A percentile compares a stretch with the other conserved stretches of the same genome.
These are phyloP conservation scores for Colletotrichum caudatum DNA, from an alignment of 2,329 filamentous ascomycete genomes.

Conservation along the genomic window DNA sequence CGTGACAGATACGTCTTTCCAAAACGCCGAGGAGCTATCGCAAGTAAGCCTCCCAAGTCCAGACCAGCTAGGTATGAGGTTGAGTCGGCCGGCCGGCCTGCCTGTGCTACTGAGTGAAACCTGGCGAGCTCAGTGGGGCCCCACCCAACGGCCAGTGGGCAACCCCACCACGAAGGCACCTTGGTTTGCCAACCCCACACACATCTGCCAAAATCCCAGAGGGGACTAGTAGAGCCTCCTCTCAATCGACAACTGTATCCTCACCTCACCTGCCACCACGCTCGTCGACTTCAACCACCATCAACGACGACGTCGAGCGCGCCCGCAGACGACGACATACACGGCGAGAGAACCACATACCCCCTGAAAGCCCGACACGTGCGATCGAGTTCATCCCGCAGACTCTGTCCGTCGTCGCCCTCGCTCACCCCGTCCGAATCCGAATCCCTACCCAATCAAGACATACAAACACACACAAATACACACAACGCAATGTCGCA, in stretches of 20 bases:
- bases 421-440: slow-evolving; percentile 22
- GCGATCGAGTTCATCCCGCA: background rate
- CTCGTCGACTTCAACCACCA: slow-evolving; percentile 26
- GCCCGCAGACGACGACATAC: background rate
- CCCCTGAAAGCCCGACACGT: background rate
- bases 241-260: slow-evolving; percentile 36
- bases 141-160: slow-evolving; percentile 1
- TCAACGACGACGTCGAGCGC: slow-evolving; percentile 15
- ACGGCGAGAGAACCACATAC: background rate
- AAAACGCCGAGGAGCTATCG: background rate
- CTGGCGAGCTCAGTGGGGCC: slow-evolving; percentile 21
- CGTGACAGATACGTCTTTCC: background rate
- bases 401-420: slow-evolving; percentile 1
- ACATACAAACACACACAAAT: background rate
- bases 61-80: background rate
- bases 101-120: slow-evolving; percentile 21
- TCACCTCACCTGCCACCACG: slow-evolving; percentile 29
- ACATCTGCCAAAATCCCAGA: slow-evolving; percentile 38
- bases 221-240: slow-evolving; percentile 36
- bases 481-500: slow-evolving; percentile 76
- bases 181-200: slow-evolving; percentile 35
- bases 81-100: background rate
- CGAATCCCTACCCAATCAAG: background rate
- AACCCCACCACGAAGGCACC: slow-evolving; percentile 35
- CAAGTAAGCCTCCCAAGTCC: background rate